phyloP scores from a whole-genome alignment of 1,284 basidiomycete genomes.

The Sanghuangporus baumii region DNA sequence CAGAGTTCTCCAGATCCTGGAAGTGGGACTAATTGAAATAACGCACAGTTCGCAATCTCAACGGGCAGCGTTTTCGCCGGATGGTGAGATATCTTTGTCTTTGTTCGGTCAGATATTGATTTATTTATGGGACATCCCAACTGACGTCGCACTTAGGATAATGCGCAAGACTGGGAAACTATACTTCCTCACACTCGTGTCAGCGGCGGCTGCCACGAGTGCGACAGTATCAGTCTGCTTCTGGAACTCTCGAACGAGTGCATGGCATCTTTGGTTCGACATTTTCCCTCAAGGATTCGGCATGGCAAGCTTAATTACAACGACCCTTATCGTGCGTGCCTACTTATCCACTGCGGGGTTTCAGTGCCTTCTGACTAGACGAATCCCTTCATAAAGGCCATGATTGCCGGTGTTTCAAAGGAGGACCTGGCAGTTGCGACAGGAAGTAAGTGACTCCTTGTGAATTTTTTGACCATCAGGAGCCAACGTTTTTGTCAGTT shows the following conservation, averaged over 20 bases:
- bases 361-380: slow-evolving; percentile 16
- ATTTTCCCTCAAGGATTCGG: slow-evolving; percentile 77
- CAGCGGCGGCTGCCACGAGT: slow-evolving; percentile 47
- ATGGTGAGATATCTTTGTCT: slow-evolving; percentile 47
- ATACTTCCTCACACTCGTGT: slow-evolving; percentile 63
- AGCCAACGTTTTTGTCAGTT: slow-evolving; percentile 40
- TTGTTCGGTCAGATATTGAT: background rate
- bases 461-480: background rate
- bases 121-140: background rate
- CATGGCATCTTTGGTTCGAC: slow-evolving; percentile 70
- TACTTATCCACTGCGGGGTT: slow-evolving; percentile 16
- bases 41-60: slow-evolving; percentile 61
- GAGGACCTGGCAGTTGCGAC: slow-evolving; percentile 85
- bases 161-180: slow-evolving; percentile 82
- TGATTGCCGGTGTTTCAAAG: slow-evolving; percentile 76
- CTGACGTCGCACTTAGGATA: slow-evolving; percentile 40
- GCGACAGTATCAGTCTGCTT: slow-evolving; percentile 51
- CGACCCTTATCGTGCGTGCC: slow-evolving; percentile 65
- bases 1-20: slow-evolving; percentile 10
- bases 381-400: slow-evolving; percentile 44
- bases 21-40: slow-evolving; percentile 11
- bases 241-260: slow-evolving; percentile 60
- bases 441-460: slow-evolving; percentile 56
- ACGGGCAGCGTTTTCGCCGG: slow-evolving; percentile 80
- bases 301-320: slow-evolving; percentile 80